Base-by-base conservation (phyloP, 495 filamentous ascomycete genomes). In the Glonium stellatum region DNA sequence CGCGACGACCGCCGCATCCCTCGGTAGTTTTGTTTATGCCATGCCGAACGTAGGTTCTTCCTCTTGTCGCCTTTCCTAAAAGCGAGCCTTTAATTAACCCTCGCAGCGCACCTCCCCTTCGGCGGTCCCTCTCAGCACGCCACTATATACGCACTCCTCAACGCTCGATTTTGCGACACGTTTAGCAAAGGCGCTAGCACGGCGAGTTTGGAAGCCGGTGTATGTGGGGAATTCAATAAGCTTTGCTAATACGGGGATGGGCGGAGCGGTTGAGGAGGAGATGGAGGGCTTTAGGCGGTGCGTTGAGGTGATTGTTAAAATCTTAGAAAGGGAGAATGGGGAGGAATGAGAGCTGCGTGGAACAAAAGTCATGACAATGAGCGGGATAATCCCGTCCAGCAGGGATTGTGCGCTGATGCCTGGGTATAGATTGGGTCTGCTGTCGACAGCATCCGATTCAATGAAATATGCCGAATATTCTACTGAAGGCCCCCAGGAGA, bases 1-100 rank as follows among this genome's bases (percentile, higher is more conserved):
- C 1, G 42, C 53, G 1, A 81, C 84, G 39, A 73, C 75, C 5
- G 70, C 75, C 12, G 67, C 75, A 15, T 70, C 83, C 0, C 72
- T 92, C 59, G 88, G 88, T 9, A 92, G 88, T 58, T 93, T 97
- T 70, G 87, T 97, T 47, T 96, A 95, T 71, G 87, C 93, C 21
- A 82, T 97, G 71, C 92, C 92, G 25, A 87, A 95, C 74, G 91
- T 96, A 75, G 67, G 81, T 75, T 19, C 27, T 41, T 35, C 37
- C 18, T n/a, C 36, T 8, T 19, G 35, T 21, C 21, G n/a, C 31
- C 4, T 27, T 4, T n/a, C 12, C 13, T 2, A 13, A 13, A 34
- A 23, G 22, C 21, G 22, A 4, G 19, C 31, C 31, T 3, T 48
- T 4, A 36, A 44, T 62, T 64, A 51, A 69, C 34, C 61, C 46